Percentiles rank a stretch among this genome's conserved stretches.
Conservation (phyloP, 75 land plant genomes). For the Pinus albicaulis region DNA sequence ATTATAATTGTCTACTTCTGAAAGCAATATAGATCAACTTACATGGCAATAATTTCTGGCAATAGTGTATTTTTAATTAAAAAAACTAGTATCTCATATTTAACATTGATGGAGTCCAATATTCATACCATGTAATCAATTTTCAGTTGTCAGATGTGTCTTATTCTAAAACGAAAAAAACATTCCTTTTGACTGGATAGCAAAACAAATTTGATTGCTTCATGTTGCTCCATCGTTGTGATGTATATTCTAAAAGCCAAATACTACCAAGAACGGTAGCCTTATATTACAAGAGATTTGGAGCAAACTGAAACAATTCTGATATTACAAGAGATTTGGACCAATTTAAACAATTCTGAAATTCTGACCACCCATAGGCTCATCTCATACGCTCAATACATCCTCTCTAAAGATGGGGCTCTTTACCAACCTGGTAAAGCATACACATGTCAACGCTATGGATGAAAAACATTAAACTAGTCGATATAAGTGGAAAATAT, state of each 20-base stretch:
- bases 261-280: background rate
- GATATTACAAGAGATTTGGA: background rate
- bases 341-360: background rate
- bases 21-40: too few species aligned
- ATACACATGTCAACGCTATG: background rate
- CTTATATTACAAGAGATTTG: background rate
- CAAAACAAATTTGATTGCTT: background rate
- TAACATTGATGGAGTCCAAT: too few species aligned
- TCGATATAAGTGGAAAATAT: background rate
- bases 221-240: background rate
- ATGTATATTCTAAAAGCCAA: background rate
- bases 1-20: too few species aligned
- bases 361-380: too few species aligned
- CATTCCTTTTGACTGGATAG: background rate
- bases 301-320: background rate
- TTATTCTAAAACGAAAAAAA: too few species aligned
- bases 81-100: too few species aligned
- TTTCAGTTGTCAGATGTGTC: too few species aligned
- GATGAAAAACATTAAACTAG: background rate
- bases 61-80: too few species aligned
- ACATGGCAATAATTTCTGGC: too few species aligned
- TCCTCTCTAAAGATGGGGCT: too few species aligned
- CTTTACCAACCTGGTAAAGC: background rate
- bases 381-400: background rate
- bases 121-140: too few species aligned